Evolutionary conservation across 768 basidiomycete species (phyloP).

Genomic region (Candolleomyces efflorescens): DNA sequence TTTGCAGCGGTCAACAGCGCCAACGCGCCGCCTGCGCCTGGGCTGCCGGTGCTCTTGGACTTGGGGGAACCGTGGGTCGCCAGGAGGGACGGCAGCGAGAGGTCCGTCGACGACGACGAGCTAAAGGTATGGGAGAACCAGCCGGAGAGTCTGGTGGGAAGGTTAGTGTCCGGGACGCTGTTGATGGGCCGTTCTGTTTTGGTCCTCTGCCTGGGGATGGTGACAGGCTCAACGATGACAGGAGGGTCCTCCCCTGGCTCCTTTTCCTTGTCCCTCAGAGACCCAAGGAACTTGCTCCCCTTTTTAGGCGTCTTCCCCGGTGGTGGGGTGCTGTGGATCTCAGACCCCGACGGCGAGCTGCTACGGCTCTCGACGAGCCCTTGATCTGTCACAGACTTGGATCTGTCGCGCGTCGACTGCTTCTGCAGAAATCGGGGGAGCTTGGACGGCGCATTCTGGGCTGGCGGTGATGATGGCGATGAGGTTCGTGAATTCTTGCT

Average conservation of each 20-base stretch:
- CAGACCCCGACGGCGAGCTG: conserved; percentile 21
- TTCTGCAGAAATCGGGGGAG: conserved; percentile 69
- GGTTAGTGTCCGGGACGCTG: conserved; percentile 38
- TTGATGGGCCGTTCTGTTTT: conserved; percentile 22
- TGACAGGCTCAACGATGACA: conserved; percentile 62
- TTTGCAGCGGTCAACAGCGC: conserved; percentile 66
- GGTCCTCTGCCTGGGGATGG: conserved; percentile 49
- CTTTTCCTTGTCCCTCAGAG: conserved; percentile 23
- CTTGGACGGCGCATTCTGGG: conserved; percentile 41
- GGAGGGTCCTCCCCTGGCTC: conserved; percentile 48
- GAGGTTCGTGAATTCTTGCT: conserved; percentile 37
- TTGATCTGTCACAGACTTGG: conserved; percentile 44
- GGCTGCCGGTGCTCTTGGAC: conserved; percentile 9
- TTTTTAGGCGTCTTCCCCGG: conserved; percentile 20
- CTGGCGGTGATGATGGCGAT: conserved; percentile 21
- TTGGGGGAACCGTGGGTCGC: conserved; percentile 30
- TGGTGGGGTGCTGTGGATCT: conserved; percentile 17
- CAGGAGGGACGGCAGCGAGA: conserved; percentile 60
- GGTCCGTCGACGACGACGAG: conserved; percentile 64
- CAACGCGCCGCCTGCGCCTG: conserved; percentile 2
- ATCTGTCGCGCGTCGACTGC: conserved; percentile 51
- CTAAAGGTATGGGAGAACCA: conserved; percentile 81
- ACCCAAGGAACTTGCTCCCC: conserved; percentile 31
- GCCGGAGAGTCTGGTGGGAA: conserved; percentile 72
- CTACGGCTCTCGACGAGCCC: conserved; percentile 37